A percentile compares a stretch with the other conserved stretches of the same genome.
These are phyloP conservation scores for Cryptococcus deneoformans DNA, from an alignment of 1,284 basidiomycete species.

Conservation along the genomic window DNA sequence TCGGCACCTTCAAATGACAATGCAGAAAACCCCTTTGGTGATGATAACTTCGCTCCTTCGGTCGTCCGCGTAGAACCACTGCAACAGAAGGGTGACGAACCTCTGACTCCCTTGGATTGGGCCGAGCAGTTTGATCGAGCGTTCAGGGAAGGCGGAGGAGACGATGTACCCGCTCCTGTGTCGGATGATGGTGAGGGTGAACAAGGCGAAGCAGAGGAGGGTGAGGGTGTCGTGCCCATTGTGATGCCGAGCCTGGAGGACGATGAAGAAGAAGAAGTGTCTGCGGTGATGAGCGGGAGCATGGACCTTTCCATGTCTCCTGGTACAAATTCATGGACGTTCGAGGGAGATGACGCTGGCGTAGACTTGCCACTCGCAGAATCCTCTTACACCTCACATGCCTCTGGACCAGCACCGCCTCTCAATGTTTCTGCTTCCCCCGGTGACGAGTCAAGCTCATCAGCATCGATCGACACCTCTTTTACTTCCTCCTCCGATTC, in stretches of 20 bases:
- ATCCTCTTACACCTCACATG: constrained; percentile 17
- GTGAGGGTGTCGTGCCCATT: constrained; percentile 10
- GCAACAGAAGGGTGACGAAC: constrained; percentile 10
- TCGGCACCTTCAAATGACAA: constrained; percentile 22
- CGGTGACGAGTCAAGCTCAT: neutral
- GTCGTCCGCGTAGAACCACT: constrained; percentile 8
- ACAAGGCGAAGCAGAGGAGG: constrained; percentile 5
- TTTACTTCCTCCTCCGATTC: neutral
- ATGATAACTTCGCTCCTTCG: constrained; percentile 34
- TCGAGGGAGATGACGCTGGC: constrained; percentile 35
- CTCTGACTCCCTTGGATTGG: constrained; percentile 44
- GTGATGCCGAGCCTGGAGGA: constrained; percentile 18
- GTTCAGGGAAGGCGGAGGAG: constrained; percentile 19
- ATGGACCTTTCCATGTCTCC: constrained; percentile 8
- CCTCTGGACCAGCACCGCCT: neutral
- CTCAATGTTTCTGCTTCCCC: neutral
- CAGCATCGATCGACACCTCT: neutral
- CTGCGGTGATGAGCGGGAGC: constrained; percentile 6
- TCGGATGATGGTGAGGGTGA: constrained; percentile 11
- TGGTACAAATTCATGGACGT: constrained; percentile 27
- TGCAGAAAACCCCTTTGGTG: constrained; percentile 42
- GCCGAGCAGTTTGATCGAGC: constrained; percentile 42
- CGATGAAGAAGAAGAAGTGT: constrained; percentile 20
- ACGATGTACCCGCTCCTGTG: neutral
- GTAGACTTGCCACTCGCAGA: constrained; percentile 40